Evolutionary conservation across 371 early-diverging fungal species (phyloP).

Genomic region (Mucor circinelloides): DNA sequence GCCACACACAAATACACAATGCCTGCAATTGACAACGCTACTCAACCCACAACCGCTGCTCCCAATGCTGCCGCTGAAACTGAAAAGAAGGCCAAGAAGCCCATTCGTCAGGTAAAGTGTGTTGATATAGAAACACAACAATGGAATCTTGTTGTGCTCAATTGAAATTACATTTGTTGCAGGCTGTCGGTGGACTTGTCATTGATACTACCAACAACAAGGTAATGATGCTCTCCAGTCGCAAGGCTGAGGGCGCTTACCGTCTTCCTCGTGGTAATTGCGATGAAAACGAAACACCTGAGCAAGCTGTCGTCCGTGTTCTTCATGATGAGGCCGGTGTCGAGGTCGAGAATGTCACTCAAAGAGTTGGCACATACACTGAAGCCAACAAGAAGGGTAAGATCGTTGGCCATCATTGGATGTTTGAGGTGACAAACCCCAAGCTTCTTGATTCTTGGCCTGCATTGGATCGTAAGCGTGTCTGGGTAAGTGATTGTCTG

Average conservation of each 20-base stretch:
- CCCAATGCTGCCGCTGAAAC: constrained; percentile 1
- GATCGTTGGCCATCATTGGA: constrained; percentile 50
- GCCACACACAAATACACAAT: constrained; percentile 5
- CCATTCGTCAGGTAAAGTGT: constrained; percentile 24
- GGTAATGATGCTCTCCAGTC: constrained; percentile 42
- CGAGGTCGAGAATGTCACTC: constrained; percentile 12
- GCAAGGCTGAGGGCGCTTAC: constrained; percentile 39
- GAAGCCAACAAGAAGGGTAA: constrained; percentile 53
- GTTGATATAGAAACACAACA: background rate
- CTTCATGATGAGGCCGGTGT: constrained; percentile 42
- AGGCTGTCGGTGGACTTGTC: constrained; percentile 47
- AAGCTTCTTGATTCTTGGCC: constrained; percentile 34
- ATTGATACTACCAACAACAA: constrained; percentile 29
- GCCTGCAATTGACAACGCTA: background rate
- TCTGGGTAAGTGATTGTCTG: constrained; percentile 39
- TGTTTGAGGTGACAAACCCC: constrained; percentile 40
- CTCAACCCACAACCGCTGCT: background rate
- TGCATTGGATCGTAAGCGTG: constrained; percentile 36
- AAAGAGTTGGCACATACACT: constrained; percentile 41
- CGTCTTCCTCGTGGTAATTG: constrained; percentile 46
- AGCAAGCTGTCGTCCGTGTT: constrained; percentile 40
- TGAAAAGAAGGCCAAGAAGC: constrained; percentile 26
- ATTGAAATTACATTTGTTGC: background rate
- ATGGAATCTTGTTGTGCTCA: background rate
- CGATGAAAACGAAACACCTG: constrained; percentile 24